Base-by-base conservation (phyloP, 2,329 filamentous ascomycete species). In the Beauveria australis region DNA sequence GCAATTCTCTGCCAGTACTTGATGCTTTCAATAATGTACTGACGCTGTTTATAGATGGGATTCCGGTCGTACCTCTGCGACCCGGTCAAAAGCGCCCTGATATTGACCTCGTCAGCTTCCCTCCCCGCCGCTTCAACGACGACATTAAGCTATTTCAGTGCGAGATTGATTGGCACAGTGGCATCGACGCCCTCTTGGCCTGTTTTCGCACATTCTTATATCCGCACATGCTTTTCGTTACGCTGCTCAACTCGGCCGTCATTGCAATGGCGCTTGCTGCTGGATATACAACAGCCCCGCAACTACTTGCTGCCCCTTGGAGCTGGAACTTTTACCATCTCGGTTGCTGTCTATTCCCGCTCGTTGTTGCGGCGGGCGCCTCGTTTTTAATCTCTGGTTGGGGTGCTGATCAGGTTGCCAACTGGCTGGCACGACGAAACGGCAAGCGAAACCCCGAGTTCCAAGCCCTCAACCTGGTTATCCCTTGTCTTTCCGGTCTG, bases 171-270 rank as follows among this genome's bases (percentile, higher is more conserved):
- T 71, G 62, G 64, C 19, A 69, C 68, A 0, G 66, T 49, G 14
- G 55, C 46, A 19, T 66, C 67, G 28, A 63, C 71, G 62, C 57
- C 70, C 9, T 66, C 19, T 28, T 10, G 19, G 59, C 72, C 53
- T 68, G 69, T 14, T 52, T 71, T n/a, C 68, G 70, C 51, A 72
- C 70, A 14, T 68, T 67, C 3, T 54, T 71, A 14, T 71, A 73
- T 62, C 72, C 73, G 1, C 66, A 68, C 37, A 67, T 75, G 16
- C 37, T 73, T 8, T 75, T 72, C 69, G 66, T 65, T 9, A 67
- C 72, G 4, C 54, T 70, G 10, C 61, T 69, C 30, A 72, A 72
- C 60, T 67, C 66, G 43, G 64, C 66, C 33, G 66, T 73, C 60
- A 66, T 74, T 60, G 65, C 68, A 24, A 67, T 64, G 47, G 68